These are phyloP conservation scores for Selaginella moellendorffii DNA, from an alignment of 75 land plant species.

Conservation along the genomic window DNA sequence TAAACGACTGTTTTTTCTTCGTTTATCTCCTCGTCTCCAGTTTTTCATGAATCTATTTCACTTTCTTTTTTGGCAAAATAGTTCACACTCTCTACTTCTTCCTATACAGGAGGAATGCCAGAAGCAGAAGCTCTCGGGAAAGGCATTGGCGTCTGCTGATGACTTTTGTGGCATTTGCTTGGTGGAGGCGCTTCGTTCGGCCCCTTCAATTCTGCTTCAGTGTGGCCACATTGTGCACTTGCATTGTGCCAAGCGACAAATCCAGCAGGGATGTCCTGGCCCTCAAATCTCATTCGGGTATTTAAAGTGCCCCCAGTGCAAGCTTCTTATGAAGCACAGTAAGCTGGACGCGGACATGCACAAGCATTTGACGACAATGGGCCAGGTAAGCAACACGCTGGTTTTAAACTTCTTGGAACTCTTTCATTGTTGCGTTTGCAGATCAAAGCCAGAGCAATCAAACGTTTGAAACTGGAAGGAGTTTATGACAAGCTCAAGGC, in stretches of 20 bases:
- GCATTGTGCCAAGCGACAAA: constrained; percentile 27
- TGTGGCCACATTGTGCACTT: constrained; percentile 30
- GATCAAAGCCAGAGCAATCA: constrained; percentile 18
- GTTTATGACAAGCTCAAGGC: constrained; percentile 8
- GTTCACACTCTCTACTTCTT: neutral
- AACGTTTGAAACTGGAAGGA: constrained; percentile 16
- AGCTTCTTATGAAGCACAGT: constrained; percentile 15
- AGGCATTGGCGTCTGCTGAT: constrained; percentile 6
- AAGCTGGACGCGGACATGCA: constrained; percentile 10
- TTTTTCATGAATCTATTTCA: no score
- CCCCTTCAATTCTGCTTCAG: constrained; percentile 22
- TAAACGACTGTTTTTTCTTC: no score
- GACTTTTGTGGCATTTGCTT: constrained; percentile 24
- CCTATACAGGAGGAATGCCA: neutral
- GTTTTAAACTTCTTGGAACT: neutral
- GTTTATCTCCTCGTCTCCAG: no score
- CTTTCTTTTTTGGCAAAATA: no score
- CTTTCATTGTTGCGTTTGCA: constrained; percentile 5
- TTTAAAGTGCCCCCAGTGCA: constrained; percentile 28
- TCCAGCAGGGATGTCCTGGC: constrained; percentile 23
- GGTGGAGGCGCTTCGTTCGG: constrained; percentile 22
- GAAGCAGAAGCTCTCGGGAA: no score
- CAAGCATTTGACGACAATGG: constrained; percentile 17
- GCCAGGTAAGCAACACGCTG: constrained; percentile 13
- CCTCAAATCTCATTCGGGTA: constrained; percentile 27